phyloP scores from a whole-genome alignment of 768 basidiomycete genomes.

The Suillus brevipes region DNA sequence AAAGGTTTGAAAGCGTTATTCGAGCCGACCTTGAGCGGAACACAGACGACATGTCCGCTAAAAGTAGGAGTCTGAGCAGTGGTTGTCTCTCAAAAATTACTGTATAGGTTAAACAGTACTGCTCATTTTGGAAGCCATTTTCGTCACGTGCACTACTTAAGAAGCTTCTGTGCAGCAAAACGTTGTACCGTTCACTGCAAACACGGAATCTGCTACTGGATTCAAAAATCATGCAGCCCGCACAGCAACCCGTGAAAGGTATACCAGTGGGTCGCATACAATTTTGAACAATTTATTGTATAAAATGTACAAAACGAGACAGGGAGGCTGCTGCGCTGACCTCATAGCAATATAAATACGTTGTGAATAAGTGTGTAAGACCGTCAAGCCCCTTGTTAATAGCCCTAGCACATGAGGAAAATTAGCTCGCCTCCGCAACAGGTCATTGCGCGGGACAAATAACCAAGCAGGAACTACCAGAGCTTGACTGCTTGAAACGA shows the following conservation, averaged over 20 bases:
- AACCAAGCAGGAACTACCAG: neutral
- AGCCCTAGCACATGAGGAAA: neutral
- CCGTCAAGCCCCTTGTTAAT: neutral
- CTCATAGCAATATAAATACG: neutral
- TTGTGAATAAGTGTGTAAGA: neutral
- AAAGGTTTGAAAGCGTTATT: slow-evolving; percentile 69
- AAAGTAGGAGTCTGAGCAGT: neutral
- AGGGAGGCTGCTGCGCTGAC: neutral
- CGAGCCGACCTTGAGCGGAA: slow-evolving; percentile 36
- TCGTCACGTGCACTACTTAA: too few relatives aligned
- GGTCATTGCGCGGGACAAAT: neutral
- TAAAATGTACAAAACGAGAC: too few relatives aligned
- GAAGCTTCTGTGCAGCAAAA: too few relatives aligned
- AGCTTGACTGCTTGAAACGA: neutral
- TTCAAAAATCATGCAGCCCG: too few relatives aligned
- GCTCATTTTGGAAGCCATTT: too few relatives aligned
- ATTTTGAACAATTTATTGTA: too few relatives aligned
- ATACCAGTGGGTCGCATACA: too few relatives aligned
- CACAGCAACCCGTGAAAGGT: too few relatives aligned
- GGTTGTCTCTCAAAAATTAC: neutral
- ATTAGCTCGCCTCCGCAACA: neutral
- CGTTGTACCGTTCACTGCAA: too few relatives aligned
- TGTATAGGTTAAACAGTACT: too few relatives aligned
- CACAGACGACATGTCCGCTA: slow-evolving; percentile 35
- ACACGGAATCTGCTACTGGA: too few relatives aligned